phyloP scores from a whole-genome alignment of 1,284 basidiomycete genomes.

The Ceratobasidium theobromae region DNA sequence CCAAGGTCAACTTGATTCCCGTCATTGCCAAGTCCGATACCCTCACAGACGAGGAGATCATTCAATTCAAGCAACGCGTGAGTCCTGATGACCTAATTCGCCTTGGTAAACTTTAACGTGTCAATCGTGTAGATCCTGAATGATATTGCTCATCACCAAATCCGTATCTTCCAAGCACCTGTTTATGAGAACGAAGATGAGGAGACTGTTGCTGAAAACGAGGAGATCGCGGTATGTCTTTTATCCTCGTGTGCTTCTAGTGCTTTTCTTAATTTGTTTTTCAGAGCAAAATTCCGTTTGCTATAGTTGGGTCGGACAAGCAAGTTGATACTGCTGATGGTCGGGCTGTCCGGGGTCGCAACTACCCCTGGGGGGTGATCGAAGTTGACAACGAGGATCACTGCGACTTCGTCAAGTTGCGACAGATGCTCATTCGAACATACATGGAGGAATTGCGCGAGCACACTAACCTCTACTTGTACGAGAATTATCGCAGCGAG shows the following conservation, averaged over 20 bases:
- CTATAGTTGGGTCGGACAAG: constrained; percentile 89
- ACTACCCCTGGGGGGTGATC: constrained; percentile 96
- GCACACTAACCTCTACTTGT: constrained; percentile 89
- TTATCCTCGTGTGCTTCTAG: not conserved
- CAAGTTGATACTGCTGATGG: constrained; percentile 81
- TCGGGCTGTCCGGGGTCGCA: constrained; percentile 85
- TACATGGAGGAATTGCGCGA: constrained; percentile 98
- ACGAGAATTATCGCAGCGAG: constrained; percentile 95
- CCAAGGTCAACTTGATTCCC: constrained; percentile 95
- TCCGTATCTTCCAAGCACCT: constrained; percentile 94
- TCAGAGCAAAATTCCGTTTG: constrained; percentile 92
- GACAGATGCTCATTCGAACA: constrained; percentile 96
- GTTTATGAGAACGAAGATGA: constrained; percentile 97
- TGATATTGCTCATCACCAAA: constrained; percentile 90
- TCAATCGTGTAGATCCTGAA: constrained; percentile 65
- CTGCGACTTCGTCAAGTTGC: constrained; percentile 97
- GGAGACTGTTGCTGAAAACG: constrained; percentile 91
- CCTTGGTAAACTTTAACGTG: not conserved
- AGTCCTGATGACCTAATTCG: constrained; percentile 37
- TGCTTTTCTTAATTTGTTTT: not conserved
- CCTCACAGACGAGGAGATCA: constrained; percentile 91
- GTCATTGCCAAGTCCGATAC: constrained; percentile 97
- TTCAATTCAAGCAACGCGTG: constrained; percentile 88
- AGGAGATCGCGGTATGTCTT: constrained; percentile 74
- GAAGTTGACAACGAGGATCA: constrained; percentile 98